Conservation (phyloP, 2,329 filamentous ascomycete genomes). For the Sarocladiaceae sp. region DNA sequence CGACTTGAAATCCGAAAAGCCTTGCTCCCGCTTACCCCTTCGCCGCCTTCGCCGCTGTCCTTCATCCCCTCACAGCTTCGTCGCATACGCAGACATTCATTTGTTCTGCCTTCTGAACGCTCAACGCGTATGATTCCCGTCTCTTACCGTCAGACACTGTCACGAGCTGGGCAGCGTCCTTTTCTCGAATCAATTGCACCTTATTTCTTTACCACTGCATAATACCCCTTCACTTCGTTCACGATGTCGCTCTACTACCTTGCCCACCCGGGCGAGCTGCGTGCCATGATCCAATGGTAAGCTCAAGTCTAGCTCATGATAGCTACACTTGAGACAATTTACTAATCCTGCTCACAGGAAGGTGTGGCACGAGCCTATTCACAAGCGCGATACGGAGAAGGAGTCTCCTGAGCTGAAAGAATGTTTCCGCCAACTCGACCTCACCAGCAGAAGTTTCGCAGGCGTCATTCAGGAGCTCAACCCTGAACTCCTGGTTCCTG, state of each 20-base stretch:
- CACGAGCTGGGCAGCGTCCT: too few relatives aligned
- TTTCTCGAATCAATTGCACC: too few relatives aligned
- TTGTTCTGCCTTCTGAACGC: constrained; percentile 6
- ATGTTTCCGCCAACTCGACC: constrained; percentile 82
- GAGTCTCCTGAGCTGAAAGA: constrained; percentile 70
- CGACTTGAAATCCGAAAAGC: constrained; percentile 1
- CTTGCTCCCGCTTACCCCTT: constrained; percentile 5
- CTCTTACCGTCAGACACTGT: too few relatives aligned
- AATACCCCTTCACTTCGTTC: constrained; percentile 15
- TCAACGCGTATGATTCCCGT: neutral
- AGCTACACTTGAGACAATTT: constrained; percentile 1
- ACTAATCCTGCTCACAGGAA: too few relatives aligned
- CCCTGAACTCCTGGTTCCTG: constrained; percentile 84
- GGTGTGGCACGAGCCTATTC: constrained; percentile 92
- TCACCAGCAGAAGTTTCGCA: constrained; percentile 90
- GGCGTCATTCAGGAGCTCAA: constrained; percentile 95
- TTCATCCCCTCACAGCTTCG: neutral
- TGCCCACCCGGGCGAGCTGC: constrained; percentile 72
- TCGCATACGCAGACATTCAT: constrained; percentile 7
- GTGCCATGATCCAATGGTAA: constrained; percentile 86
- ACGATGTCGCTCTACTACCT: constrained; percentile 68
- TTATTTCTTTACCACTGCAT: neutral
- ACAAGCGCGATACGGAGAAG: constrained; percentile 71
- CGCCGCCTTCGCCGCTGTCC: neutral
- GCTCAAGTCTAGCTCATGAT: constrained; percentile 16